Evolutionary conservation across 75 land plant species (phyloP), one percentile per base, ranked within the genome.

Genomic region (Cryptomeria japonica): DNA sequence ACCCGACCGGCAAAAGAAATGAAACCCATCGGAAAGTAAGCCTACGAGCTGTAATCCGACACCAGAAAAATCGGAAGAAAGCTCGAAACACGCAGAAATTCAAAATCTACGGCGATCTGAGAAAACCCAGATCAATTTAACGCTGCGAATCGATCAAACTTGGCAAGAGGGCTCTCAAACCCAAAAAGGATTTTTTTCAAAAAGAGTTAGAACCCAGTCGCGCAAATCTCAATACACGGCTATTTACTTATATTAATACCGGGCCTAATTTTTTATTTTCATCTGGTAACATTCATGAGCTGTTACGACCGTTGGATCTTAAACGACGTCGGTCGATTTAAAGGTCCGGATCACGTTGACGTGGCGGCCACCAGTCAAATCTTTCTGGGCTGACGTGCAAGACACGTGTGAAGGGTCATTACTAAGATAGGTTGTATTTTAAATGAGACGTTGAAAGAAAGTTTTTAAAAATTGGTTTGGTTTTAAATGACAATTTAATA

Each of bases 1-100:
- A 93, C 91, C 10, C 95, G 93, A 19, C 95, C 95, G 2, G 85
- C 89, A 90, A 94, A 93, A 80, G 95, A 94, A 46, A 86, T 87
- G 84, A 94, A 94, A 18, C 95, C 95, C 95, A 94, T 94, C 86
- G 84, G 84, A 42, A 22, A 25, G 22, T 18, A 38, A 41, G n/a
- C 22, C 4, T 22, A 28, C 2, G 44, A 39, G 44, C 49, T 82
- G n/a, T 41, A 82, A 39, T 78, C 84, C 84, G 25, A 25, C 11
- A 14, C 44, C 84, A 46, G 11, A 7, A 82, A 82, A 41, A 2
- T 19, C 84, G 47, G 14, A 31, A 11, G 77, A 14, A 25, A 73
- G 37, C 37, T 73, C 77, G 37, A 34, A 73, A 73, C 28, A 25
- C n/a, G 8, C 70, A 64, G 70, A 5, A 22, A 64, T 22, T 25